Base-by-base conservation (phyloP, 2,329 filamentous ascomycete species). In the Aureobasidium lini region DNA sequence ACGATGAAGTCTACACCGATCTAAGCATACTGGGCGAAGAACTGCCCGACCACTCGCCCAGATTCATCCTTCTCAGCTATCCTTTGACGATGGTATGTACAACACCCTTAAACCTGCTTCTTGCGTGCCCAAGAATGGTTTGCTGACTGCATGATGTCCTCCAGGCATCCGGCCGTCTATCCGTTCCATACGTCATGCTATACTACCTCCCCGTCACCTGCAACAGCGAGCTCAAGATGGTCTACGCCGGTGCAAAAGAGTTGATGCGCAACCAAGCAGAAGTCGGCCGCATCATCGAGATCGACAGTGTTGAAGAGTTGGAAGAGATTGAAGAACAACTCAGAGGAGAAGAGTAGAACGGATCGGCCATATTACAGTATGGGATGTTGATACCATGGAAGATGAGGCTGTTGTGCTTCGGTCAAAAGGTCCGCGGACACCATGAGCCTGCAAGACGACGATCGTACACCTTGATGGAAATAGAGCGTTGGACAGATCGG, bases 201-300 rank as follows among this genome's bases (percentile, higher is more conserved):
- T 96, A 95, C 79, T 97, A 96, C 76, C 84, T 97, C 23, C 94
- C 94, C 7, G 88, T 87, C 54, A 96, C 93, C 50, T 94, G 90
- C 76, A 96, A 95, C 72, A 84, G 82, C 65, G 89, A 92, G 70
- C 79, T 88, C 70, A 85, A 90, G 66, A 97, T 97, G 94, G 78
- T 94, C 71, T 99, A 97, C 72, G 94, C 94, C 32, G 89, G 92
- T 40, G 94, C 94, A 44, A 96, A 96, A 75, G 94, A 99, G 77
- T 76, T 97, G 72, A 91, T 97, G 87, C 85, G 92, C 64, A 95
- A 90, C 70, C 95, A 90, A 58, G 89, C 89, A 61, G 91, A 96
- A 76, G 92, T 91, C n/a, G 87, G 88, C 57, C 84, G 84, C 66
- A 87, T 97, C 29, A 83, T 99, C 63, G 93, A 97, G 73, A 84